These are phyloP conservation scores for Beauveria bassiana DNA, from an alignment of 2,329 filamentous ascomycete genomes.

Conservation along the genomic window DNA sequence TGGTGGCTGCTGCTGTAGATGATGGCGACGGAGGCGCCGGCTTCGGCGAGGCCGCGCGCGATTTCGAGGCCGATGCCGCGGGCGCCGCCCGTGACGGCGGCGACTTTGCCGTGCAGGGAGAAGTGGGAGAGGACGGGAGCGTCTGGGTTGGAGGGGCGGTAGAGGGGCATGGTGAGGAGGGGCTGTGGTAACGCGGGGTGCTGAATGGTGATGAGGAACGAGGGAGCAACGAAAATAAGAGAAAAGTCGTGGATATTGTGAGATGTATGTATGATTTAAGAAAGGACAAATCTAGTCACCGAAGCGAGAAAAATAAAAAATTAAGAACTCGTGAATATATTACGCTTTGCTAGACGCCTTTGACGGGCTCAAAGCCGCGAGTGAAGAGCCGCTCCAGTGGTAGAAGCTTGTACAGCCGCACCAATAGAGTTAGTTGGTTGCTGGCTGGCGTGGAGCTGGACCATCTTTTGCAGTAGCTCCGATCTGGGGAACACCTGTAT, in stretches of 20 bases:
- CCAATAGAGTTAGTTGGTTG: background rate
- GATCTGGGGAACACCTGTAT: background rate
- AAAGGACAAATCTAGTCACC: too few species aligned
- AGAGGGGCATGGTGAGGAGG: conserved; percentile 1
- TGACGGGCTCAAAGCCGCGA: background rate
- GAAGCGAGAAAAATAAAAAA: too few species aligned
- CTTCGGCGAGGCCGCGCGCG: conserved; percentile 13
- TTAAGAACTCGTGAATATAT: too few species aligned
- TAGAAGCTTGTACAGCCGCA: background rate
- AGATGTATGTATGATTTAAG: too few species aligned
- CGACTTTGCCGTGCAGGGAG: conserved; percentile 7
- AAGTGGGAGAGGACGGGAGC: conserved; percentile 7
- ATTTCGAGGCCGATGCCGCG: conserved; percentile 16
- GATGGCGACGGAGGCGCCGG: conserved; percentile 12
- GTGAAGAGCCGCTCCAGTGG: conserved; percentile 3
- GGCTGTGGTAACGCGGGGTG: background rate
- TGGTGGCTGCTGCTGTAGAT: conserved; percentile 13
- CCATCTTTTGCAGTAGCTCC: background rate
- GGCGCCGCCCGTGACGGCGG: conserved; percentile 9
- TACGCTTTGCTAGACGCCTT: background rate
- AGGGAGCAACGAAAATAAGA: background rate
- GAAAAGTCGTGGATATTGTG: background rate
- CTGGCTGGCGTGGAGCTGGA: background rate
- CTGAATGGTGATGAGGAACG: background rate
- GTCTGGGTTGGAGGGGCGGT: conserved; percentile 4